Conservation (phyloP, 2,329 filamentous ascomycete genomes). For the Neofusicoccum cordaticola region DNA sequence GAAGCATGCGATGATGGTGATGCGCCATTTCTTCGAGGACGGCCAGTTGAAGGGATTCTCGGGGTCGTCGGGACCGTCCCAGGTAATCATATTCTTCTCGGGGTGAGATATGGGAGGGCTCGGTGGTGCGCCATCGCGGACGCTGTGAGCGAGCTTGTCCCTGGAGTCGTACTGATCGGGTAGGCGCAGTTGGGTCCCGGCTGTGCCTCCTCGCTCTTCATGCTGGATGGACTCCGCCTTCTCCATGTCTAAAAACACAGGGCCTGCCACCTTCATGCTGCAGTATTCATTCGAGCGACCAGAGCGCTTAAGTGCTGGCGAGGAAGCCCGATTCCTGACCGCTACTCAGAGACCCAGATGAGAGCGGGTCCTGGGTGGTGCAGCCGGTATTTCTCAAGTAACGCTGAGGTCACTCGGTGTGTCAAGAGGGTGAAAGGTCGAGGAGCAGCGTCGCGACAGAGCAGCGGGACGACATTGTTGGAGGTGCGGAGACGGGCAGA, state of each 20-base stretch:
- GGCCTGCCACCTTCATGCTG: background rate
- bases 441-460: too few species aligned
- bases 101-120: background rate
- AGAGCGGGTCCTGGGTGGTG: background rate
- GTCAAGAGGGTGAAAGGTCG: background rate
- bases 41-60: conserved; percentile 31
- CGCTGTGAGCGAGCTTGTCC: background rate
- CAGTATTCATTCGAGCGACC: background rate
- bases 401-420: background rate
- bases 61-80: background rate
- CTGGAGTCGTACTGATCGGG: background rate
- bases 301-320: background rate
- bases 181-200: background rate
- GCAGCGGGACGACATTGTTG: too few species aligned
- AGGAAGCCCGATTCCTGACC: background rate
- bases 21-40: conserved; percentile 32
- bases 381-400: background rate
- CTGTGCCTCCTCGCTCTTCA: background rate
- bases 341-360: background rate
- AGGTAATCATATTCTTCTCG: background rate
- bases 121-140: background rate
- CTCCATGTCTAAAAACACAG: background rate
- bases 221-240: background rate
- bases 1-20: conserved; percentile 31
- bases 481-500: too few species aligned